Percentiles rank a stretch among this genome's conserved stretches.
These are phyloP conservation scores for Leccinum disarticulatum DNA, from an alignment of 768 basidiomycete species.

Conservation along the genomic window DNA sequence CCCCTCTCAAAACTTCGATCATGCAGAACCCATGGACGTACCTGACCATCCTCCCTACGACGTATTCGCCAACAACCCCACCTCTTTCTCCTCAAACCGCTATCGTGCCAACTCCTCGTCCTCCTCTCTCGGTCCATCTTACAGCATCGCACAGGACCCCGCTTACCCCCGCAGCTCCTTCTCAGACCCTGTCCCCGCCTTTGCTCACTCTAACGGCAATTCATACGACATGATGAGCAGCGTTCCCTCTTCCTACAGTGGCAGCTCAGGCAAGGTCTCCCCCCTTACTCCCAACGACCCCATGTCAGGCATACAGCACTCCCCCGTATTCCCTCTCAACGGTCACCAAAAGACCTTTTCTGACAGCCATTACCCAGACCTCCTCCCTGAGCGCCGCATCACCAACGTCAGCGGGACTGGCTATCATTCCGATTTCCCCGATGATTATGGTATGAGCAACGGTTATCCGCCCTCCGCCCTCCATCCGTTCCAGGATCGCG, in stretches of 20 bases:
- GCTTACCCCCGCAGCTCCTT: slow-evolving; percentile 62
- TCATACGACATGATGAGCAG: slow-evolving; percentile 68
- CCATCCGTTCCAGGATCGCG: slow-evolving; percentile 59
- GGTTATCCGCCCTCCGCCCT: slow-evolving; percentile 51
- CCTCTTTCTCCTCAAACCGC: slow-evolving; percentile 53
- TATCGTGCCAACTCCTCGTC: slow-evolving; percentile 73
- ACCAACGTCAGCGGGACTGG: slow-evolving; percentile 42
- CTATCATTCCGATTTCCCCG: slow-evolving; percentile 61
- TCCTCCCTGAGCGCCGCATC: slow-evolving; percentile 58
- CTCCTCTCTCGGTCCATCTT: slow-evolving; percentile 61
- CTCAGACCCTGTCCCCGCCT: slow-evolving; percentile 58
- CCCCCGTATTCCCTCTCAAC: slow-evolving; percentile 48
- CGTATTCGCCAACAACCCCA: slow-evolving; percentile 53
- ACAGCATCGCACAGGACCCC: slow-evolving; percentile 52
- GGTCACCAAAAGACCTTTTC: slow-evolving; percentile 56
- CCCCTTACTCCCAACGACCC: slow-evolving; percentile 71
- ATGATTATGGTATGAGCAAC: slow-evolving; percentile 57
- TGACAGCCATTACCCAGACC: slow-evolving; percentile 55
- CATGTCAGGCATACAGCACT: slow-evolving; percentile 55
- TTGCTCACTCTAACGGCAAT: slow-evolving; percentile 49
- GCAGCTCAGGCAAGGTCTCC: slow-evolving; percentile 70
- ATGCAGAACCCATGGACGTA: slow-evolving; percentile 54
- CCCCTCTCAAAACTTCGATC: slow-evolving; percentile 45
- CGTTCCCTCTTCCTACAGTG: slow-evolving; percentile 56
- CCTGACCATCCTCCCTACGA: slow-evolving; percentile 63